phyloP scores from a whole-genome alignment of 257 asterid genomes.

The Cinchona pubescens region DNA sequence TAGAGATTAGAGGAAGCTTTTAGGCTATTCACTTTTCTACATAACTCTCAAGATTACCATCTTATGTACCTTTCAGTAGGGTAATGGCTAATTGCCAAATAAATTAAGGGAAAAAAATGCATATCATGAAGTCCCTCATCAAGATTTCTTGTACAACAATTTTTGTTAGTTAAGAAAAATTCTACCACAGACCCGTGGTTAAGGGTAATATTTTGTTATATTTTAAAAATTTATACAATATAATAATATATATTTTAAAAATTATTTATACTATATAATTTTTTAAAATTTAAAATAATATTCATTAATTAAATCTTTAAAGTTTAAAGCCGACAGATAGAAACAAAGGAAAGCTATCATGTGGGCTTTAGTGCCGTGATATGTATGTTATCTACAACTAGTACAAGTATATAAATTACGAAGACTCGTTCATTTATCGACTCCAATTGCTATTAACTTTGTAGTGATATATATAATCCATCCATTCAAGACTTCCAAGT shows the following conservation, averaged over 20 bases:
- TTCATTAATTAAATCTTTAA: neutral
- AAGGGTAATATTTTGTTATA: no score
- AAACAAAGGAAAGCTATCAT: constrained; percentile 4
- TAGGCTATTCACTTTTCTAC: neutral
- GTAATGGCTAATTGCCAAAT: no score
- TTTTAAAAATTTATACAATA: no score
- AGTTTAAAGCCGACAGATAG: constrained; percentile 15
- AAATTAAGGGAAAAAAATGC: neutral
- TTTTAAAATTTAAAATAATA: no score
- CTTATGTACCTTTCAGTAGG: neutral
- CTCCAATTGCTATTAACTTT: constrained; percentile 1
- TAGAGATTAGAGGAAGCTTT: neutral
- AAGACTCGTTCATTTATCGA: constrained; percentile 17
- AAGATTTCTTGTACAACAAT: constrained; percentile 6
- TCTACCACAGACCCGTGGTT: no score
- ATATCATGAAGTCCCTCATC: neutral
- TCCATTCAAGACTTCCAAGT: constrained; percentile 24
- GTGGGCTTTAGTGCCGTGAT: constrained; percentile 25
- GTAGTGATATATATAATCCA: neutral
- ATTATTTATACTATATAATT: no score
- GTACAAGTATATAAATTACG: constrained; percentile 1
- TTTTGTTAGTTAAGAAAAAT: neutral
- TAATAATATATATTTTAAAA: no score
- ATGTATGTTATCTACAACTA: neutral
- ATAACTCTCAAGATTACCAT: neutral